These are phyloP conservation scores for Magnolia kwangsiensis DNA, from an alignment of 164 flowering plant species.

Conservation along the genomic window DNA sequence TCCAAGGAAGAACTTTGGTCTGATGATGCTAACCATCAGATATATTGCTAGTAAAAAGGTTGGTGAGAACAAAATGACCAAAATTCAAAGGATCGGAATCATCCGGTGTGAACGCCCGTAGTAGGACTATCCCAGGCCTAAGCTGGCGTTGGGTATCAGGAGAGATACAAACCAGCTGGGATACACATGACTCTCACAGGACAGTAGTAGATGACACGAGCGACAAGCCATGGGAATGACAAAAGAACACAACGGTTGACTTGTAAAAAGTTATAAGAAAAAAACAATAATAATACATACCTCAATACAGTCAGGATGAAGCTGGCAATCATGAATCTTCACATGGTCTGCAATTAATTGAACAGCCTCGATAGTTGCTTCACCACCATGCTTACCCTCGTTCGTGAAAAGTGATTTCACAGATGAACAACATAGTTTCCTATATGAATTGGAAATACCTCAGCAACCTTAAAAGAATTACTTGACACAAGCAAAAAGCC, in stretches of 20 bases:
- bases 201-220: background rate
- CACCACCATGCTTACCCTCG: slow-evolving; percentile 97
- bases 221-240: background rate
- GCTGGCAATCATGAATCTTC: slow-evolving; percentile 63
- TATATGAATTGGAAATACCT: too few species aligned
- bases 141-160: background rate
- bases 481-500: too few species aligned
- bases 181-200: background rate
- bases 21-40: too few species aligned
- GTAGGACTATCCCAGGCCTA: too few species aligned
- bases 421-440: slow-evolving; percentile 77
- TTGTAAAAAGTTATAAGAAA: background rate
- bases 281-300: slow-evolving; percentile 24
- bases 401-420: slow-evolving; percentile 72
- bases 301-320: slow-evolving; percentile 92
- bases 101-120: too few species aligned
- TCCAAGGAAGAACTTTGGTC: too few species aligned
- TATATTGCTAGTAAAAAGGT: too few species aligned
- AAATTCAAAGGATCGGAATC: too few species aligned
- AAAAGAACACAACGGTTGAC: background rate
- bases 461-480: too few species aligned
- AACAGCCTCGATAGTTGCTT: slow-evolving; percentile 83
- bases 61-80: too few species aligned
- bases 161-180: background rate
- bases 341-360: slow-evolving; percentile 73